Evolutionary conservation across 169 alveolate species (phyloP), one percentile per base, ranked within the genome.

Genomic region (Plasmodium blacklocki): DNA sequence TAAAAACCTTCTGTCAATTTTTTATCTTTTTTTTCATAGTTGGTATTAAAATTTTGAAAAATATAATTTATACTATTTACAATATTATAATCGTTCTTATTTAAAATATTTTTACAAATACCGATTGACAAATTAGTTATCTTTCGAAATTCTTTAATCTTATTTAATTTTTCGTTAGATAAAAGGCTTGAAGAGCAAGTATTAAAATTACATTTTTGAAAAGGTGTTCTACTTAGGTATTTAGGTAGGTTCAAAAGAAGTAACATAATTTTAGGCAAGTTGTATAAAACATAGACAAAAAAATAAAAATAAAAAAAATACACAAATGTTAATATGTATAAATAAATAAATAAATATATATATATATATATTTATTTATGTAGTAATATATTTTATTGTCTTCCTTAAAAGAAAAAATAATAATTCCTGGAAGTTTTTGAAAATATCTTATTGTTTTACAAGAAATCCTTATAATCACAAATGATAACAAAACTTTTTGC

Each of bases 1-100:
- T 86, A 71, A 54, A 71, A 86, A 9, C 92, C 92, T 71, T 86
- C 92, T 71, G 67, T 49, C 73, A 86, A 71, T 32, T 86, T 47
- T 47, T 29, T 63, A 8, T 86, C 59, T 64, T 64, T 76, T 9
- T 45, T 71, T 26, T 86, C 75, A 39, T 60, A 86, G 29, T 66
- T 72, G 29, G 59, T 18, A 23, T 72, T 86, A 39, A 71, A 86
- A 59, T 86, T 86, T 86, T 71, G 54, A 60, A 86, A 86, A 59
- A 86, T 71, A 50, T 64, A 86, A 66, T 86, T 45, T 71, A 86
- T 58, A 45, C 92, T 66, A 15, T 62, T 86, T n/a, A 60, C 85
- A 58, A 71, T 62, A 47, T 86, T 49, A 60, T 86, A 86, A 64
- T 58, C 75, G 73, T 86, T 86, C n/a, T 86, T 70, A 66, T 43